Evolutionary conservation across 1,284 basidiomycete species (phyloP).

Genomic region (Sanguinoderma infundibulare): DNA sequence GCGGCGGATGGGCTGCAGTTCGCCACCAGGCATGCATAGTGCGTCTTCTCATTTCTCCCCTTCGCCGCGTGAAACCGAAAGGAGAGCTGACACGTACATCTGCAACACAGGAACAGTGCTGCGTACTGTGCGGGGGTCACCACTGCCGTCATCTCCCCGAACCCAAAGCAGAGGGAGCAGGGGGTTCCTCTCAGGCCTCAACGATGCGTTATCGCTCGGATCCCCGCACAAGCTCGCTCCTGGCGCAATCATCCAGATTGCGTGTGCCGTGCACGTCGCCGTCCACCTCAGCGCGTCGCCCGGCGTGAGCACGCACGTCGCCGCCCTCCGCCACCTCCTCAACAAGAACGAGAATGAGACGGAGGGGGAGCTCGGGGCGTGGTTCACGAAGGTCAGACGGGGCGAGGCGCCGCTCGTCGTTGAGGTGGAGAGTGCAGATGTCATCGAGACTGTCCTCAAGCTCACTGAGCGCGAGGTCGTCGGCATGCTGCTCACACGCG

Average conservation of each 20-base stretch:
- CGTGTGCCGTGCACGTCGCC: too few species aligned
- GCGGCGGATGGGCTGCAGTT: slow-evolving; percentile 80
- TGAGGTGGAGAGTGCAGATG: slow-evolving; percentile 65
- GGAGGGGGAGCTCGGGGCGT: slow-evolving; percentile 50
- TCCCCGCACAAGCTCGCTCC: too few species aligned
- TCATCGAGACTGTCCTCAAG: slow-evolving; percentile 78
- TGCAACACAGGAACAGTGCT: too few species aligned
- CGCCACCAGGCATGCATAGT: slow-evolving; percentile 75
- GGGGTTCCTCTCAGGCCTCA: too few species aligned
- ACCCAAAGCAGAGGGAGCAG: too few species aligned
- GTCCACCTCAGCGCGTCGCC: slow-evolving; percentile 37
- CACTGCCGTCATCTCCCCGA: slow-evolving; percentile 61
- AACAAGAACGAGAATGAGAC: slow-evolving; percentile 46
- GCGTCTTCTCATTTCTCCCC: slow-evolving; percentile 61
- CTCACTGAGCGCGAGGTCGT: too few species aligned
- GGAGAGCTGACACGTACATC: slow-evolving; percentile 51
- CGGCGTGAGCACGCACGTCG: slow-evolving; percentile 68
- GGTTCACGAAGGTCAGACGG: slow-evolving; percentile 57
- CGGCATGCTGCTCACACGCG: too few species aligned
- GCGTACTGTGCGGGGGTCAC: slow-evolving; percentile 65
- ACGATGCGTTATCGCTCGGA: too few species aligned
- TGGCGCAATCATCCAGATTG: too few species aligned
- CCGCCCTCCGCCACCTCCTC: slow-evolving; percentile 65
- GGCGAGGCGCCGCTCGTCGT: slow-evolving; percentile 61
- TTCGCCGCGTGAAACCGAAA: slow-evolving; percentile 47